Conservation (phyloP, 2,329 filamentous ascomycete species). For the Pezicula carpinea region DNA sequence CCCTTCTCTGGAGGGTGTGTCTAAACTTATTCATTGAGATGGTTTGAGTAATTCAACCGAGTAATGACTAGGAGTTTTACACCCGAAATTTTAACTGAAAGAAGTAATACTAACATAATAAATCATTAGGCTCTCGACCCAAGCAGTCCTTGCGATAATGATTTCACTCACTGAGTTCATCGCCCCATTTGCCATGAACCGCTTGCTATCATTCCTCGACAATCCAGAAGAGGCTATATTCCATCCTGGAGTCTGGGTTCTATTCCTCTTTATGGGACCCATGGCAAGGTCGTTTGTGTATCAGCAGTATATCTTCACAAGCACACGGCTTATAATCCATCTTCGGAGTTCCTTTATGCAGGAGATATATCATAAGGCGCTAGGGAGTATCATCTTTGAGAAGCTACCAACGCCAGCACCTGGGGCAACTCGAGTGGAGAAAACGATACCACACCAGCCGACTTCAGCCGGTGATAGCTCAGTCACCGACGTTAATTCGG, state of each 20-base stretch:
- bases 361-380: conserved; percentile 50
- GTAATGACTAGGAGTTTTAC: too few relatives aligned
- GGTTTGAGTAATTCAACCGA: too few relatives aligned
- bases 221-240: conserved; percentile 39
- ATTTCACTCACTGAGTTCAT: conserved; percentile 38
- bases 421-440: background rate
- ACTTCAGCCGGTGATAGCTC: too few relatives aligned
- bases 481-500: too few relatives aligned
- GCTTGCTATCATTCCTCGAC: conserved; percentile 46
- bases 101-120: too few relatives aligned
- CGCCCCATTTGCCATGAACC: conserved; percentile 49
- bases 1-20: too few relatives aligned
- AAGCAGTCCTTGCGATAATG: background rate
- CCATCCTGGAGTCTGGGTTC: conserved; percentile 48
- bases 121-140: background rate
- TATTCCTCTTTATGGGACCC: conserved; percentile 48
- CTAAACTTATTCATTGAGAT: too few relatives aligned
- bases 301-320: conserved; percentile 54
- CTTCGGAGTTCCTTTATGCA: conserved; percentile 53
- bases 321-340: conserved; percentile 51
- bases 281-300: conserved; percentile 43
- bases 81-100: too few relatives aligned
- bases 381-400: conserved; percentile 1
- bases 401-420: background rate
- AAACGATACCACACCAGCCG: too few relatives aligned